Evolutionary conservation across 495 filamentous ascomycete genomes (phyloP).

Genomic region (Lasiosphaeria hispida): DNA sequence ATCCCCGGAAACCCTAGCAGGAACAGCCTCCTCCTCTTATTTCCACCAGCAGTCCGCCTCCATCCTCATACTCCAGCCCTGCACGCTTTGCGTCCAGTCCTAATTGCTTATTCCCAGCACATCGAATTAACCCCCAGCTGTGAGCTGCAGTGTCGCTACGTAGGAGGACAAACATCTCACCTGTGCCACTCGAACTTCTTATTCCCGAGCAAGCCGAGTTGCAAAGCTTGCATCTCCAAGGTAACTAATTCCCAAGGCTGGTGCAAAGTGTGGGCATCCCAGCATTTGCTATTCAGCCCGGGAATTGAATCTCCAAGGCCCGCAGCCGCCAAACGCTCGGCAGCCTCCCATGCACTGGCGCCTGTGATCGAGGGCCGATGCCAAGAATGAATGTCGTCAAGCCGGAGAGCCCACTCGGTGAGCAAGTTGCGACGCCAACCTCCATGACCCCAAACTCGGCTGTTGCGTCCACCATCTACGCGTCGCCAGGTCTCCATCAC

Average conservation of each 20-base stretch:
- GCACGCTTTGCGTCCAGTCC: too few species aligned
- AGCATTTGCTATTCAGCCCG: not conserved
- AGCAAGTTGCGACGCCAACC: constrained; percentile 5
- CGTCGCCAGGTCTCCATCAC: constrained; percentile 28
- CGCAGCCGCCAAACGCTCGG: constrained; percentile 2
- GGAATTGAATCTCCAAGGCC: constrained; percentile 2
- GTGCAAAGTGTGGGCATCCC: too few species aligned
- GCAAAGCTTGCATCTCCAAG: not conserved
- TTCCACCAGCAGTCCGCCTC: too few species aligned
- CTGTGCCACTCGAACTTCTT: not conserved
- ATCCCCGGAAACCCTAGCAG: too few species aligned
- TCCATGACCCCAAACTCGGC: constrained; percentile 33
- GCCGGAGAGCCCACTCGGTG: constrained; percentile 13
- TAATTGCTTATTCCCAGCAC: too few species aligned
- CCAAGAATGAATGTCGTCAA: constrained; percentile 13
- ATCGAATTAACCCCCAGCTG: too few species aligned
- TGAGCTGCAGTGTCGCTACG: not conserved
- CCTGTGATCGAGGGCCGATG: not conserved
- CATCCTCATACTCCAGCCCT: too few species aligned
- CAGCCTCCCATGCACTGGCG: not conserved
- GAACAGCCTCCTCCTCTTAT: too few species aligned
- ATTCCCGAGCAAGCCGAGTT: constrained; percentile 9
- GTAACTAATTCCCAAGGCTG: not conserved
- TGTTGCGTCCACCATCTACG: constrained; percentile 36
- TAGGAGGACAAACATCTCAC: not conserved